These are phyloP conservation scores for Conticribra guillardii DNA, from an alignment of 108 stramenopile species.

Conservation along the genomic window DNA sequence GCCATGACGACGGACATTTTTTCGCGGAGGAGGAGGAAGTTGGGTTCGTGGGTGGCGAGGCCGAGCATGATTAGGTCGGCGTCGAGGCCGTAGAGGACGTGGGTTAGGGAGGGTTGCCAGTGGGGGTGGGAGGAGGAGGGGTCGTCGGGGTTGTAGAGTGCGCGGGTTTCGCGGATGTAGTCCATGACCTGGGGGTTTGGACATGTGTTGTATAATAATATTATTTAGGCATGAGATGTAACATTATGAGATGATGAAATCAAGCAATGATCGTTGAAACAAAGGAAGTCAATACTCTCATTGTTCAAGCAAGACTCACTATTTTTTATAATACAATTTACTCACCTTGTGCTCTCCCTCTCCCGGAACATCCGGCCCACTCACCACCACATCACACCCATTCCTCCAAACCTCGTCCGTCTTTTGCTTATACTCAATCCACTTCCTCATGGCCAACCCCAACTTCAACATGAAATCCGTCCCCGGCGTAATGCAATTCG, in stretches of 20 bases:
- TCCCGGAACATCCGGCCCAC: conserved; percentile 98
- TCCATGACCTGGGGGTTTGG: conserved; percentile 94
- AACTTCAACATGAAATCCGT: conserved; percentile 98
- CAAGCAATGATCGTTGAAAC: too few species aligned
- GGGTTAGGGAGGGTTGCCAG: conserved; percentile 71
- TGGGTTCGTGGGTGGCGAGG: conserved; percentile 95
- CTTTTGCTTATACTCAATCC: conserved; percentile 92
- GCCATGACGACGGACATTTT: conserved; percentile 97
- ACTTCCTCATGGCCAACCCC: conserved; percentile 87
- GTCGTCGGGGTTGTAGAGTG: conserved; percentile 48
- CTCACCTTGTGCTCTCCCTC: conserved; percentile 96
- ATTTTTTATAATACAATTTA: too few species aligned
- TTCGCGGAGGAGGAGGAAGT: conserved; percentile 95
- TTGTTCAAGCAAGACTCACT: too few species aligned
- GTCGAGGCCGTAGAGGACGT: conserved; percentile 97
- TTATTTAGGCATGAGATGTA: background rate
- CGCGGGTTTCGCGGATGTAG: conserved; percentile 82
- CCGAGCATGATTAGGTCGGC: conserved; percentile 98
- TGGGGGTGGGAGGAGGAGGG: conserved; percentile 42
- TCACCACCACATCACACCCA: conserved; percentile 89
- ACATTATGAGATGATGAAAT: too few species aligned
- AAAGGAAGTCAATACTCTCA: too few species aligned
- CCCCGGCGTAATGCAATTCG: conserved; percentile 99
- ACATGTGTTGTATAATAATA: too few species aligned
- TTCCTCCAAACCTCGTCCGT: conserved; percentile 95